phyloP scores from a whole-genome alignment of 2,329 filamentous ascomycete species.

The Cladophialophora exuberans region DNA sequence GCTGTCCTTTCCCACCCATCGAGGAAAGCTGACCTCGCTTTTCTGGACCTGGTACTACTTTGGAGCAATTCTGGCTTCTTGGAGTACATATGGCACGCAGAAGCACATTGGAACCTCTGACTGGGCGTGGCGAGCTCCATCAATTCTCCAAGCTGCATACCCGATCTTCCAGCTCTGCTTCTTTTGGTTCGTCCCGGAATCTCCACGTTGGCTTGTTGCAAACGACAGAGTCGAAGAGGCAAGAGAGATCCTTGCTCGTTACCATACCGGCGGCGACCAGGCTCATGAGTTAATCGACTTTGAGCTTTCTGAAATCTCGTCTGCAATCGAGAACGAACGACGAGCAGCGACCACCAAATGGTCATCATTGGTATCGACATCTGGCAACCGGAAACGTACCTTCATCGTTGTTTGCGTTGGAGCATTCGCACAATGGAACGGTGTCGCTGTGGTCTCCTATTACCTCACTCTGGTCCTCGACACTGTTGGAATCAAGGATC shows the following conservation, averaged over 20 bases:
- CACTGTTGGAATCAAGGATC: slow-evolving; percentile 41
- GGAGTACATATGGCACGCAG: slow-evolving; percentile 37
- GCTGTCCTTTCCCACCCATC: slow-evolving; percentile 34
- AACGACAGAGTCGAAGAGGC: neutral
- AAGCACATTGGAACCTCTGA: slow-evolving; percentile 29
- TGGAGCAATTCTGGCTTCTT: slow-evolving; percentile 37
- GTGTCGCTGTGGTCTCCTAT: slow-evolving; percentile 50
- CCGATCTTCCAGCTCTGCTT: slow-evolving; percentile 28
- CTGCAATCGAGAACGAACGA: slow-evolving; percentile 42
- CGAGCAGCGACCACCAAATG: slow-evolving; percentile 50
- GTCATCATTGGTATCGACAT: slow-evolving; percentile 63
- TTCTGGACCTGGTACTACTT: slow-evolving; percentile 39
- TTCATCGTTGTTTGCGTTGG: slow-evolving; percentile 57
- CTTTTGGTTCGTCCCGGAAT: slow-evolving; percentile 32
- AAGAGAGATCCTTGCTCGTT: neutral
- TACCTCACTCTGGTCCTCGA: slow-evolving; percentile 44
- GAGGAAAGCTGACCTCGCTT: slow-evolving; percentile 21
- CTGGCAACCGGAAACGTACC: slow-evolving; percentile 59
- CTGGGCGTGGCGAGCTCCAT: slow-evolving; percentile 37
- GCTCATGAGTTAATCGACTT: neutral
- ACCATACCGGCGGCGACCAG: neutral
- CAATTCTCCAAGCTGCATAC: slow-evolving; percentile 30
- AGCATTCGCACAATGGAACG: slow-evolving; percentile 61
- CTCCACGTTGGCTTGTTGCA: slow-evolving; percentile 37
- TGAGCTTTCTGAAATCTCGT: neutral